phyloP scores from a whole-genome alignment of 2,329 filamentous ascomycete species.

The Talaromyces sp. region DNA sequence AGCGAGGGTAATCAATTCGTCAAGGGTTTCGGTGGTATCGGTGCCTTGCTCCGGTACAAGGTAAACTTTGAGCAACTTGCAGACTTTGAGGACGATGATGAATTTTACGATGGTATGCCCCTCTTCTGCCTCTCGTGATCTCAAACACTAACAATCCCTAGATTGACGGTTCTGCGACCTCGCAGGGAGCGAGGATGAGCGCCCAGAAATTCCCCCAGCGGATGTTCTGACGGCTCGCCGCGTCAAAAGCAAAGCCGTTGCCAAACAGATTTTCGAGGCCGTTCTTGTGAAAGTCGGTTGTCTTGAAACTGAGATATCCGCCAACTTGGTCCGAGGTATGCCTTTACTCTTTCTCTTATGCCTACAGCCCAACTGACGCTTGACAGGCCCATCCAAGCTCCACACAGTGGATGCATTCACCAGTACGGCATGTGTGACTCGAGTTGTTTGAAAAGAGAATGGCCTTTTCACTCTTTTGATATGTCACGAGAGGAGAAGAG shows the following conservation, averaged over 20 bases:
- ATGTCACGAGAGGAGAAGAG: slow-evolving; percentile 1
- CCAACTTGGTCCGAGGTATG: slow-evolving; percentile 41
- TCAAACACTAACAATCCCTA: slow-evolving; percentile 30
- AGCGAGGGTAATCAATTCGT: slow-evolving; percentile 99
- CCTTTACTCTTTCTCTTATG: not conserved
- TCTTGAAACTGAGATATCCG: slow-evolving; percentile 32
- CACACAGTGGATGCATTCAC: slow-evolving; percentile 32
- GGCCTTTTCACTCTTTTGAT: not conserved
- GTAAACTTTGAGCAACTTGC: slow-evolving; percentile 99
- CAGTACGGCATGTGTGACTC: slow-evolving; percentile 17
- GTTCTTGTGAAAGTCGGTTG: slow-evolving; percentile 30
- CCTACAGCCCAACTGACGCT: not conserved
- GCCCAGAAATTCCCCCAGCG: slow-evolving; percentile 56
- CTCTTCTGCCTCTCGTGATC: not conserved
- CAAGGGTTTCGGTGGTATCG: slow-evolving; percentile 98
- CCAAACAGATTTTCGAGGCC: slow-evolving; percentile 32
- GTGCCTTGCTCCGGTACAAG: slow-evolving; percentile 96
- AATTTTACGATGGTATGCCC: slow-evolving; percentile 74
- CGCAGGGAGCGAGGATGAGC: slow-evolving; percentile 79
- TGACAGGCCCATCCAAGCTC: slow-evolving; percentile 44
- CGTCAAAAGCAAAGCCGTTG: slow-evolving; percentile 35
- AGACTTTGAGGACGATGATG: slow-evolving; percentile 84
- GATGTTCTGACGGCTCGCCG: slow-evolving; percentile 56
- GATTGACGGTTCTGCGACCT: slow-evolving; percentile 90
- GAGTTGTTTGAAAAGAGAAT: slow-evolving; percentile 7